These are phyloP conservation scores for Hirsutella thompsonii DNA, from an alignment of 2,329 filamentous ascomycete species.

Conservation along the genomic window DNA sequence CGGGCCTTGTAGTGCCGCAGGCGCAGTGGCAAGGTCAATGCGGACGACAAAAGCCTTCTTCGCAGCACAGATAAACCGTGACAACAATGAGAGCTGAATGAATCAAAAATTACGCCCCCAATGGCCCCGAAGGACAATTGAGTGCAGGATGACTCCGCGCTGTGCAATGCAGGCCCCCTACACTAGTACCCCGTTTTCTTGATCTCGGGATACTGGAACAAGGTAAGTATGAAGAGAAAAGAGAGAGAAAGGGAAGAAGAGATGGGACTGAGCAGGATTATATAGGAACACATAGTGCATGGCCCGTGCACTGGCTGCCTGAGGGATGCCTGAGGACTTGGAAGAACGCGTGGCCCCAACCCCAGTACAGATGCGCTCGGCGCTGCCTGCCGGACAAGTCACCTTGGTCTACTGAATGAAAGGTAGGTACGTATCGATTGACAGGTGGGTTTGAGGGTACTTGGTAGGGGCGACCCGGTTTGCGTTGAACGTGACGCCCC, in stretches of 20 bases:
- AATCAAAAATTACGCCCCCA: conserved; percentile 37
- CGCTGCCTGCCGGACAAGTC: too few relatives aligned
- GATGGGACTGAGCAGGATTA: conserved; percentile 1
- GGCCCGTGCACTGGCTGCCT: conserved; percentile 12
- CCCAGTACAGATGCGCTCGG: too few relatives aligned
- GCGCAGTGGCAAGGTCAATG: too few relatives aligned
- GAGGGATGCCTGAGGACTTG: conserved; percentile 2
- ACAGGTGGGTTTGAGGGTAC: too few relatives aligned
- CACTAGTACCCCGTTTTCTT: conserved; percentile 27
- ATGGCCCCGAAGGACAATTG: conserved; percentile 40
- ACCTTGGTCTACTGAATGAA: too few relatives aligned
- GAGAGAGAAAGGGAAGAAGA: conserved; percentile 11
- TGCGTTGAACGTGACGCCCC: too few relatives aligned
- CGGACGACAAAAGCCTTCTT: conserved; percentile 30
- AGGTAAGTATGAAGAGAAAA: conserved; percentile 39
- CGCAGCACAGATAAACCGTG: conserved; percentile 23
- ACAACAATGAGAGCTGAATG: conserved; percentile 30
- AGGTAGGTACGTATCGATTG: too few relatives aligned
- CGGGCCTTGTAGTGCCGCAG: too few relatives aligned
- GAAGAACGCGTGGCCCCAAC: neutral
- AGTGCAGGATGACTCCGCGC: conserved; percentile 32
- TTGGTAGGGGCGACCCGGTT: too few relatives aligned
- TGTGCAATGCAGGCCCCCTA: conserved; percentile 40
- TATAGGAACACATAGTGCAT: conserved; percentile 8
- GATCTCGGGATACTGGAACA: conserved; percentile 29